Conservation (phyloP, 108 stramenopile genomes). For the Nitzschia inconspicua region DNA sequence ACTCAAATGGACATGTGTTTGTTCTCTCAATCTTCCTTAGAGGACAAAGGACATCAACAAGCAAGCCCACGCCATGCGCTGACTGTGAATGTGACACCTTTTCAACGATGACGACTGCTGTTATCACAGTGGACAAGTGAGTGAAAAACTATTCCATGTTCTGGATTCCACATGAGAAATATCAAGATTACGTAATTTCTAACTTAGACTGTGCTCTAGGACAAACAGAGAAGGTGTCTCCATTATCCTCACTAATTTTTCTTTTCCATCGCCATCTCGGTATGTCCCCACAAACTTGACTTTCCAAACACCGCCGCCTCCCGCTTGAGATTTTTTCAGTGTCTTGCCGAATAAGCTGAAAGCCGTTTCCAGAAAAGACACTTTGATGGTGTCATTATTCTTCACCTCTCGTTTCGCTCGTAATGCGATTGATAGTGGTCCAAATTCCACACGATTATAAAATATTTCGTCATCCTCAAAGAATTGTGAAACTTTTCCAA, state of each 20-base stretch:
- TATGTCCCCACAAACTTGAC: slow-evolving; percentile 39
- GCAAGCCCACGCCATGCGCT: too few species aligned
- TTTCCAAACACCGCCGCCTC: slow-evolving; percentile 36
- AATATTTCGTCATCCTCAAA: slow-evolving; percentile 35
- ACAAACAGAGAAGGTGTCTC: slow-evolving; percentile 56
- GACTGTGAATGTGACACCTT: too few species aligned
- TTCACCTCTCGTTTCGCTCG: slow-evolving; percentile 34
- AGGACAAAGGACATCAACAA: too few species aligned
- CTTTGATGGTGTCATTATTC: slow-evolving; percentile 34
- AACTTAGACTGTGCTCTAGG: slow-evolving; percentile 29
- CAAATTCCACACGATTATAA: slow-evolving; percentile 45
- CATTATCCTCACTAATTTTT: slow-evolving; percentile 50
- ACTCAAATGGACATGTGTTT: too few species aligned
- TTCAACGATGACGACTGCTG: background rate
- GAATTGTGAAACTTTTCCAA: slow-evolving; percentile 50
- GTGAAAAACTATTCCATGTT: background rate
- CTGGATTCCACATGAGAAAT: too few species aligned
- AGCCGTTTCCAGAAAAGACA: slow-evolving; percentile 38
- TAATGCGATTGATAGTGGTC: slow-evolving; percentile 38
- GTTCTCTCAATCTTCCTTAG: too few species aligned
- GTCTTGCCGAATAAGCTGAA: slow-evolving; percentile 40
- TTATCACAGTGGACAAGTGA: too few species aligned
- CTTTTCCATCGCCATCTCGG: slow-evolving; percentile 20
- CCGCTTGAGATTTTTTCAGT: slow-evolving; percentile 17
- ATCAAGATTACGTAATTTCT: too few species aligned